Conservation (phyloP, 495 filamentous ascomycete species). For the Aspergillus sclerotiicarbonarius region DNA sequence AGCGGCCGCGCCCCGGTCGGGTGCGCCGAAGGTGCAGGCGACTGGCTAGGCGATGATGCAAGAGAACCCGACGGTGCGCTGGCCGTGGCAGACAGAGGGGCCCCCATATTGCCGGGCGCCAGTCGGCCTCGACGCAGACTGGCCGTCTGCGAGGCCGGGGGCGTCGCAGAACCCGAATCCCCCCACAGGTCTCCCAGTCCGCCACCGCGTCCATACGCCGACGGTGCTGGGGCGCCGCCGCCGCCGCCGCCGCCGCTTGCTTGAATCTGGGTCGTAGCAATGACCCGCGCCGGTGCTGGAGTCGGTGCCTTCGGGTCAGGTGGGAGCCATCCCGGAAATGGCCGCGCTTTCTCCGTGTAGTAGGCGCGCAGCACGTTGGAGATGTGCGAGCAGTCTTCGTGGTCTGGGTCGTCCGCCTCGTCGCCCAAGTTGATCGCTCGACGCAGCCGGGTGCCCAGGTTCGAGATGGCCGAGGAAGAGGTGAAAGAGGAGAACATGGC, state of each 20-base stretch:
- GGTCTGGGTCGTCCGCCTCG: slow-evolving; percentile 74
- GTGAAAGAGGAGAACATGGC: slow-evolving; percentile 70
- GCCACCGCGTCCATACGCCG: slow-evolving; percentile 37
- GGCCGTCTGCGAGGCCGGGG: slow-evolving; percentile 48
- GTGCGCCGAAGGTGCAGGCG: slow-evolving; percentile 24
- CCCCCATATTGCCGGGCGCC: slow-evolving; percentile 7
- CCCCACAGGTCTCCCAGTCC: slow-evolving; percentile 85
- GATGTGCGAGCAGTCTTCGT: slow-evolving; percentile 92
- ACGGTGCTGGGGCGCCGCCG: slow-evolving; percentile 31
- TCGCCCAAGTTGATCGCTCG: slow-evolving; percentile 76
- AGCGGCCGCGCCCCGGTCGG: slow-evolving; percentile 54
- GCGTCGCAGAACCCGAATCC: slow-evolving; percentile 46
- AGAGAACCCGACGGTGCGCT: slow-evolving; percentile 15
- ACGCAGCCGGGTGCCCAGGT: slow-evolving; percentile 74
- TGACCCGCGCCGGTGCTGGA: slow-evolving; percentile 50
- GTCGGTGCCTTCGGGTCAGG: slow-evolving; percentile 75
- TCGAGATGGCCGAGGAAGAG: slow-evolving; percentile 67
- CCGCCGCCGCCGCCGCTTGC: slow-evolving; percentile 43
- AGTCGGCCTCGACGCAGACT: slow-evolving; percentile 53
- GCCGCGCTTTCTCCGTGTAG: slow-evolving; percentile 83
- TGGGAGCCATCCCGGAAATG: slow-evolving; percentile 86
- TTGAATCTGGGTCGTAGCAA: slow-evolving; percentile 51
- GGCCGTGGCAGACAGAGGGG: slow-evolving; percentile 8
- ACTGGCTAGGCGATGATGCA: slow-evolving; percentile 16
- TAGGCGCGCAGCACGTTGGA: slow-evolving; percentile 93